Evolutionary conservation across 2,329 filamentous ascomycete species (phyloP), one percentile per base, ranked within the genome.

Genomic region (Monosporascus ibericus): DNA sequence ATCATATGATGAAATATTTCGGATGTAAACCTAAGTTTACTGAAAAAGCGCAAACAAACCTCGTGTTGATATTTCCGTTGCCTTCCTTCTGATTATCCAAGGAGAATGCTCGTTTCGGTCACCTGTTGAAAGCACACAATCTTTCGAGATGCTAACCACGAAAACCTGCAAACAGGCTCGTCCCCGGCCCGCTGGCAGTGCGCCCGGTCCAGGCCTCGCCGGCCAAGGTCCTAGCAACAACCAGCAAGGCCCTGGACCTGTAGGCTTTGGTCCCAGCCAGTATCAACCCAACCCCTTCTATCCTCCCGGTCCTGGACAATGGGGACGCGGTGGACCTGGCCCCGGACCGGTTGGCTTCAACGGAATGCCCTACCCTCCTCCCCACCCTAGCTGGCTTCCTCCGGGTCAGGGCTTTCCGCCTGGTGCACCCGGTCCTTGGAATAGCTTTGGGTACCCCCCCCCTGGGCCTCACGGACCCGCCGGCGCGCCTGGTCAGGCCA

Each of bases 51-150:
- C 91, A 95, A 85, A 84, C 77, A 90, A 78, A 87, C 78, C 61
- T 81, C 81, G 77, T 96, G 92, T 95, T 86, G 92, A 96, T 84
- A 86, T 88, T 86, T 96, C 92, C 91, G 92, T 96, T 96, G 92
- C 91, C 92, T 96, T 96, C 92, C 92, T 96, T 96, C 91, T 96
- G 91, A 96, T 85, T 67, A 58, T 63, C 52, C 52, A 60, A 62
- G 63, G 60, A 58, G 56, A 52, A 53, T 50, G 62, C 61, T 51
- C 48, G 51, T 57, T 48, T 59, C 47, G 48, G 17, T 22, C 34
- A 50, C 34, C 52, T 51, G 25, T 18, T 51, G 27, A 22, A 48
- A 58, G 44, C 51, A 40, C 18, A 34, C 11, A 5, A 47, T 14
- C 40, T 30, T 49, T 34, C 37, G 56, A 40, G 56, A 56, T 57